phyloP scores from a whole-genome alignment of 1,284 basidiomycete species.

The Heterobasidion parviporum region DNA sequence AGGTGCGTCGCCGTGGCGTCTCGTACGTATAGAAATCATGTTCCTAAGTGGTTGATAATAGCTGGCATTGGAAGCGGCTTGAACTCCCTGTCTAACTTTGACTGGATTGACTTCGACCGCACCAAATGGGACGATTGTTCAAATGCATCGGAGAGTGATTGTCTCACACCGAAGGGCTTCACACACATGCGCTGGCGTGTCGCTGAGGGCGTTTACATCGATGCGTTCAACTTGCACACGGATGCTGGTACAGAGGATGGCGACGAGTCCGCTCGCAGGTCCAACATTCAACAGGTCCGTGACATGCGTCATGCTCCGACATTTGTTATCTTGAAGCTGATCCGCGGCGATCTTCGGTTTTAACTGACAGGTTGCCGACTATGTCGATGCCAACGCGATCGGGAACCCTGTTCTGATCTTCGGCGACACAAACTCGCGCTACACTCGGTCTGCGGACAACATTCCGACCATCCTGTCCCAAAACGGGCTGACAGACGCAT shows the following conservation, averaged over 20 bases:
- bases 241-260: not conserved
- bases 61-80: not conserved
- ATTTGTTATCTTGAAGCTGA: not conserved
- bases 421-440: not conserved
- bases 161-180: not conserved
- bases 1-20: not conserved
- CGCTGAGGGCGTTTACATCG: not conserved
- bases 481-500: not conserved
- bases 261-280: not conserved
- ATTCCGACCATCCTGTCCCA: not conserved
- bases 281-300: not conserved
- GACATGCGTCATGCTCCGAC: not conserved
- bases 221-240: not conserved
- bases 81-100: not conserved
- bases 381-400: not conserved
- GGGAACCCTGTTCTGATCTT: not conserved
- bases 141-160: not conserved
- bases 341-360: not conserved
- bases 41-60: too few species aligned
- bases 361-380: not conserved
- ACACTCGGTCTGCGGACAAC: not conserved
- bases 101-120: not conserved
- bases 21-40: too few species aligned
- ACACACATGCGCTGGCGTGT: not conserved
- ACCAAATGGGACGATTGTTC: not conserved